phyloP scores from a whole-genome alignment of 2,329 filamentous ascomycete species.

The Dactylonectria macrodidyma region DNA sequence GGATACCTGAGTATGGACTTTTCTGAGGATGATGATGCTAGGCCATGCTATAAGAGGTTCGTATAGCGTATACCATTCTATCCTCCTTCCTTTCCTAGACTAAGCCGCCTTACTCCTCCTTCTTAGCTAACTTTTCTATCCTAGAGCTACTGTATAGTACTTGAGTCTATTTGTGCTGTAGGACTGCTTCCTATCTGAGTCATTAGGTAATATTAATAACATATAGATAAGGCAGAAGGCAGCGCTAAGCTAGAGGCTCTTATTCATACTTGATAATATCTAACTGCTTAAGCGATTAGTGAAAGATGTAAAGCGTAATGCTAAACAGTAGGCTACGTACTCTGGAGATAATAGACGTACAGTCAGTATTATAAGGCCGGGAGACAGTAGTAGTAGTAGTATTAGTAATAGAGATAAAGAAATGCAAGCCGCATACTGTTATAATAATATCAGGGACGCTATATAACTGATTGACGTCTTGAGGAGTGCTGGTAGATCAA shows the following conservation, averaged over 20 bases:
- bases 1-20: slow-evolving; percentile 11
- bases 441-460: not conserved
- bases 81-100: not conserved
- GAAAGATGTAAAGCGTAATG: too few relatives aligned
- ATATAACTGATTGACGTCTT: slow-evolving; percentile 5
- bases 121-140: too few relatives aligned
- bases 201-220: not conserved
- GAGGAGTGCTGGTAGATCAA: not conserved
- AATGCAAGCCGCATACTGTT: too few relatives aligned
- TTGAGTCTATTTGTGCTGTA: not conserved
- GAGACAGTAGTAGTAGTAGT: too few relatives aligned
- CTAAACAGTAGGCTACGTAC: too few relatives aligned
- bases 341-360: too few relatives aligned
- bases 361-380: too few relatives aligned
- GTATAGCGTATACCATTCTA: not conserved
- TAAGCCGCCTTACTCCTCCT: too few relatives aligned
- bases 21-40: not conserved
- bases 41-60: not conserved
- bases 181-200: not conserved
- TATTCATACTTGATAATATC: too few relatives aligned
- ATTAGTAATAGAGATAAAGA: too few relatives aligned
- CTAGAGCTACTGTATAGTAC: not conserved
- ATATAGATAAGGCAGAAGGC: not conserved
- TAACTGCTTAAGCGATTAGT: too few relatives aligned
- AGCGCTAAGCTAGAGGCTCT: not conserved